Percentiles rank a stretch among this genome's conserved stretches.
Conservation (phyloP, 768 basidiomycete genomes). For the Mycena rebaudengoi region DNA sequence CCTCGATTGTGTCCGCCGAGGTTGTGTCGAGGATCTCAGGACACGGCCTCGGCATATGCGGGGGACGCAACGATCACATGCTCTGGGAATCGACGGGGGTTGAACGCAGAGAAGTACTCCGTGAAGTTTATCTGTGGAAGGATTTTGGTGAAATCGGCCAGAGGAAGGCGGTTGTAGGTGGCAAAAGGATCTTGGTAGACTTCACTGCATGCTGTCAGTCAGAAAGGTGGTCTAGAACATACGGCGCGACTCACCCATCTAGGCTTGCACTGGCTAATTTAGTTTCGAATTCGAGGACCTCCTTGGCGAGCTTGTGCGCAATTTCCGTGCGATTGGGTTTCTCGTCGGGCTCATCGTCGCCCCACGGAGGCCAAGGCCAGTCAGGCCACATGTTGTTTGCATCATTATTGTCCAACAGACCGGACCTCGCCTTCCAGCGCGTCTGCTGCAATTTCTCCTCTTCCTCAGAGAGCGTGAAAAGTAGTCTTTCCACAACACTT, state of each 20-base stretch:
- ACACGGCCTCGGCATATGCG: slow-evolving; percentile 73
- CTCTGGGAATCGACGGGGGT: slow-evolving; percentile 77
- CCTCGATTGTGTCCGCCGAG: slow-evolving; percentile 76
- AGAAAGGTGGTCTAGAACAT: background rate
- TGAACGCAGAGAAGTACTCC: slow-evolving; percentile 87
- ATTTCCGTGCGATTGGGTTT: slow-evolving; percentile 62
- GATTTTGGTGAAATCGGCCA: slow-evolving; percentile 72
- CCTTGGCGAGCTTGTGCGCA: slow-evolving; percentile 70
- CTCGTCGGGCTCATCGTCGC: slow-evolving; percentile 63
- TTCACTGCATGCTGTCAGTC: slow-evolving; percentile 52
- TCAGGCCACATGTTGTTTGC: slow-evolving; percentile 77
- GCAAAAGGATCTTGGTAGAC: slow-evolving; percentile 82
- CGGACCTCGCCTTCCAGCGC: slow-evolving; percentile 15
- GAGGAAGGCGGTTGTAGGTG: slow-evolving; percentile 86
- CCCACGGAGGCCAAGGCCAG: slow-evolving; percentile 91
- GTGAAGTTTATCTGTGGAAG: slow-evolving; percentile 84
- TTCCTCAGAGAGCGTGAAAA: slow-evolving; percentile 65
- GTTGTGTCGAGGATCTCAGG: slow-evolving; percentile 75
- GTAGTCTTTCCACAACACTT: slow-evolving; percentile 70
- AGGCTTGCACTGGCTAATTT: slow-evolving; percentile 80
- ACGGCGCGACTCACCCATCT: slow-evolving; percentile 65
- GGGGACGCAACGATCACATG: slow-evolving; percentile 87
- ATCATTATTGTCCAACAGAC: slow-evolving; percentile 36
- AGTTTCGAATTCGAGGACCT: slow-evolving; percentile 82
- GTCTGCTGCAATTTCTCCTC: slow-evolving; percentile 42